Base-by-base conservation (phyloP, 2,329 filamentous ascomycete genomes). In the Nothopassalora personata region DNA sequence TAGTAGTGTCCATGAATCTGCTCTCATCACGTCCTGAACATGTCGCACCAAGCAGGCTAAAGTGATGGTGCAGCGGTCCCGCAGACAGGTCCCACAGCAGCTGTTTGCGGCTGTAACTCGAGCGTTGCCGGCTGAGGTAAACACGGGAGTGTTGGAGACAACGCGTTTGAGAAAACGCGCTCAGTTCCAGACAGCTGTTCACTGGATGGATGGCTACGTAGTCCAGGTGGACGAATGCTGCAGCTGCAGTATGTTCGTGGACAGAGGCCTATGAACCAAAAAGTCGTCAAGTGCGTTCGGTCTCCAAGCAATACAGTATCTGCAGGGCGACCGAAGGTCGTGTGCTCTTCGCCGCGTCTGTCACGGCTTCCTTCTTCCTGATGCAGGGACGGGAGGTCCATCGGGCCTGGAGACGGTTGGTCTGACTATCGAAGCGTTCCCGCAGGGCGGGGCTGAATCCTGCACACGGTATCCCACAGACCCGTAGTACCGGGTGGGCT, bases 401-500 rank as follows among this genome's bases (percentile, higher is more conserved):
- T 39, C 33, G 52, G 52, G 51, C 47, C 57, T 59, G 57, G 49
- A 18, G n/a, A 23, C 46, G 34, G 49, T 19, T 11, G 49, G 51
- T 54, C 56, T 51, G 43, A 54, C 53, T 53, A 43, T 34, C 33
- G 45, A 46, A 11, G 27, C 28, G 34, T 31, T 54, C 52, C 53
- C 23, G 23, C 27, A 34, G 53, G n/a, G 34, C 39, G 52, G 57
- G 57, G 57, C 52, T 51, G 52, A 54, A 58, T 46, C 50, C 27
- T 53, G 50, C 54, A n/a, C n/a, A n/a, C n/a, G n/a, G n/a, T 46
- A 28, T 33, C 27, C 52, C 18, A n/a, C 23, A 45, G 36, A 55
- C 52, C 45, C 57, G 57, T 31, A n/a, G 30, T 59, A 33, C 46
- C 47, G 57, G 48, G 34, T 30, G 30, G 45, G 46, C 19, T 49